phyloP scores from a whole-genome alignment of 1,284 basidiomycete species.

The Athelia psychrophila region DNA sequence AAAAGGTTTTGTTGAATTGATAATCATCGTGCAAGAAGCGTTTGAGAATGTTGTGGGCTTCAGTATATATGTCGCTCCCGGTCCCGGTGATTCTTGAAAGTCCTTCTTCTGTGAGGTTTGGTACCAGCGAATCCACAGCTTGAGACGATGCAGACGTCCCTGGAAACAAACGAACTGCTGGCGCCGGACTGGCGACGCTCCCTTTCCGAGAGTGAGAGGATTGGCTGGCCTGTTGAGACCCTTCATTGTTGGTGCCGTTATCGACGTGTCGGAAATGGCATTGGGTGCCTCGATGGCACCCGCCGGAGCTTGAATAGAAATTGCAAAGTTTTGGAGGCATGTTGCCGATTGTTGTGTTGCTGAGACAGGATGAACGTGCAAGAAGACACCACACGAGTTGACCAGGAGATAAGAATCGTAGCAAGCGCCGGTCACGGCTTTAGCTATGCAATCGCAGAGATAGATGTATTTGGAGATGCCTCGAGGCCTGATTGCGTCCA shows the following conservation, averaged over 20 bases:
- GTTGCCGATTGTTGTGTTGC: too few species aligned
- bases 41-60: conserved; percentile 49
- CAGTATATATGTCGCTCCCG: conserved; percentile 35
- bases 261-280: conserved; percentile 28
- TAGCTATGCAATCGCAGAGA: neutral
- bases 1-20: conserved; percentile 35
- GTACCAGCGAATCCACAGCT: conserved; percentile 26
- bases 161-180: neutral
- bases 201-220: neutral
- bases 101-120: conserved; percentile 45
- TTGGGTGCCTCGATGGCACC: conserved; percentile 36
- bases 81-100: conserved; percentile 39
- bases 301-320: conserved; percentile 33
- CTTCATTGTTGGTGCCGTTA: neutral
- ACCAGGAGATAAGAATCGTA: neutral
- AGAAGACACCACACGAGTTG: neutral
- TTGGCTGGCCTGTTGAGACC: neutral
- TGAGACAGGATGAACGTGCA: neutral
- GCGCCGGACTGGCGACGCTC: conserved; percentile 7
- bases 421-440: neutral
- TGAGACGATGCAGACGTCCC: neutral
- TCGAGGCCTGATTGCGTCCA: neutral
- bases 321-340: conserved; percentile 25
- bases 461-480: neutral
- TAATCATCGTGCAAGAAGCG: conserved; percentile 42